Evolutionary conservation across 495 filamentous ascomycete genomes (phyloP).

Genomic region (Penicillium canariense): DNA sequence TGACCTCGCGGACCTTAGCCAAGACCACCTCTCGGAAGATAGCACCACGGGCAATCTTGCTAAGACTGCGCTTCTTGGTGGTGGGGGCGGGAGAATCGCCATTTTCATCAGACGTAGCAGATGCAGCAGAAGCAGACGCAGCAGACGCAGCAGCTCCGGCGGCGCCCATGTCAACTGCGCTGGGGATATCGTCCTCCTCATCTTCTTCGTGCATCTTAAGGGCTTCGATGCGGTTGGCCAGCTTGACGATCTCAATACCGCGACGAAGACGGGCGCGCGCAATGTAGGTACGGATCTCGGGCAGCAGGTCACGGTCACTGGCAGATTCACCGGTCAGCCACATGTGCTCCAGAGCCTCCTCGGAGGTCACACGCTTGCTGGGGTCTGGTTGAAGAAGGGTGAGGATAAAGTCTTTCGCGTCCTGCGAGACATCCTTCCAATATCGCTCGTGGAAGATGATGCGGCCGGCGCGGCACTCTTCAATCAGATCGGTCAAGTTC

Average conservation of each 20-base stretch:
- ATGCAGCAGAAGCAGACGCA: too few species aligned
- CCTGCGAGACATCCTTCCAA: slow-evolving; percentile 95
- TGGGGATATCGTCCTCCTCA: slow-evolving; percentile 71
- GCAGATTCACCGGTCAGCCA: slow-evolving; percentile 93
- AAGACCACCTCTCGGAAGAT: slow-evolving; percentile 98
- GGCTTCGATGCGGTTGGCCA: slow-evolving; percentile 94
- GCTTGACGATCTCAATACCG: slow-evolving; percentile 95
- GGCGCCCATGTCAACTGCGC: slow-evolving; percentile 46
- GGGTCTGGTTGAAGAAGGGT: slow-evolving; percentile 77
- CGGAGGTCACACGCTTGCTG: slow-evolving; percentile 71
- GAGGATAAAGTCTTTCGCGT: slow-evolving; percentile 94
- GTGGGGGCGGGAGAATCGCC: slow-evolving; percentile 15
- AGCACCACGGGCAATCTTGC: slow-evolving; percentile 75
- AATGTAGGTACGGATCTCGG: slow-evolving; percentile 93
- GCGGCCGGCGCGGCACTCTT: slow-evolving; percentile 84
- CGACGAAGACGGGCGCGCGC: slow-evolving; percentile 85
- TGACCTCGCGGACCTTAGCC: slow-evolving; percentile 92
- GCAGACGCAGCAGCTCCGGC: slow-evolving; percentile 22
- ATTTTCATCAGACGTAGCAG: slow-evolving; percentile 2
- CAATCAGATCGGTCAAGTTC: slow-evolving; percentile 88
- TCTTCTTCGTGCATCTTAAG: slow-evolving; percentile 96
- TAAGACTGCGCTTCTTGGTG: slow-evolving; percentile 63
- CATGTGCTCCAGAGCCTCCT: slow-evolving; percentile 76
- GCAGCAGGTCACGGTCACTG: slow-evolving; percentile 92
- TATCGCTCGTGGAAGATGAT: slow-evolving; percentile 98